These are phyloP conservation scores for Bimuria novae-zelandiae DNA, from an alignment of 2,329 filamentous ascomycete genomes.

Conservation along the genomic window DNA sequence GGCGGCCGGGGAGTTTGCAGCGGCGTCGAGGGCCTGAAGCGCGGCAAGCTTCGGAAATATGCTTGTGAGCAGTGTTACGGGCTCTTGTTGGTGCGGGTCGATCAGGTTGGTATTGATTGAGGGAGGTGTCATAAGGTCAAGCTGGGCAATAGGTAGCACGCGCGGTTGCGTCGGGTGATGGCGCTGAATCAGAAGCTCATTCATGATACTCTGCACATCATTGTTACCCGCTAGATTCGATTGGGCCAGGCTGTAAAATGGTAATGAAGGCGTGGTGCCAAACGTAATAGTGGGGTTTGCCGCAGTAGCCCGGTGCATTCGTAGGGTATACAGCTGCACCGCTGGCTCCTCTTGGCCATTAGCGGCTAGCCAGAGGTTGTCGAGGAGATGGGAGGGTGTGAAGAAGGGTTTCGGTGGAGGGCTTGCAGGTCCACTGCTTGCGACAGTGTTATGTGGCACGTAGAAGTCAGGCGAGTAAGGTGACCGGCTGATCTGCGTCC, in stretches of 20 bases:
- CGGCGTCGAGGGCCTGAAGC: conserved; percentile 51
- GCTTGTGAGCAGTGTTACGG: conserved; percentile 43
- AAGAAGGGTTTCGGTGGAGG: conserved; percentile 42
- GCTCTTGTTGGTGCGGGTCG: conserved; percentile 37
- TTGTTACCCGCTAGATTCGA: conserved; percentile 54
- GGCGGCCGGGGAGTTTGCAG: conserved; percentile 52
- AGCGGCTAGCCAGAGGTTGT: conserved; percentile 68
- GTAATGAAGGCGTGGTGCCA: conserved; percentile 70
- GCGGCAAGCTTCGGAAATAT: conserved; percentile 55
- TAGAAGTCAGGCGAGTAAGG: conserved; percentile 62
- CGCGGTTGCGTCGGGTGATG: conserved; percentile 46
- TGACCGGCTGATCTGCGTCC: conserved; percentile 67
- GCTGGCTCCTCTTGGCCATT: conserved; percentile 65
- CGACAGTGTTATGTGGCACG: conserved; percentile 42
- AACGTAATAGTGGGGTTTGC: conserved; percentile 58
- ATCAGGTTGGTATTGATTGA: conserved; percentile 33
- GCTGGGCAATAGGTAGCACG: conserved; percentile 46
- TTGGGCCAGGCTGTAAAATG: conserved; percentile 70
- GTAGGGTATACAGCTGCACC: conserved; percentile 44
- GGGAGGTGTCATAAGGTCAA: conserved; percentile 45
- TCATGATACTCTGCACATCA: conserved; percentile 57
- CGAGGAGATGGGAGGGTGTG: conserved; percentile 64
- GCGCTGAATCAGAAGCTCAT: conserved; percentile 45
- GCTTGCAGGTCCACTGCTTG: conserved; percentile 28
- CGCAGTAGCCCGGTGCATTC: conserved; percentile 52